Base-by-base conservation (phyloP, 2,329 filamentous ascomycete species). In the Alternaria gansuensis region DNA sequence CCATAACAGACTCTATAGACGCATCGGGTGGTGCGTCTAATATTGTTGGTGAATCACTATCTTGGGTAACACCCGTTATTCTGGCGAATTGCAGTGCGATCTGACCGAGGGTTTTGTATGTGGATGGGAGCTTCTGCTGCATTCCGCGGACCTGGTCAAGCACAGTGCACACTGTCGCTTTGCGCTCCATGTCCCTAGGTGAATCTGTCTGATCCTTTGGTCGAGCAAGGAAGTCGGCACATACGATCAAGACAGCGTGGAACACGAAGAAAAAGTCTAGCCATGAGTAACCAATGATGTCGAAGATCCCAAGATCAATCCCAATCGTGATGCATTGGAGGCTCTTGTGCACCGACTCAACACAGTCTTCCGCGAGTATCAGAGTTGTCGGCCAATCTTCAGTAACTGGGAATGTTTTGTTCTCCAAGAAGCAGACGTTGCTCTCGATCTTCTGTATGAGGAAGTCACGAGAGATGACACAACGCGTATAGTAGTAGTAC, bases 181-280 rank as follows among this genome's bases (percentile, higher is more conserved):
- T 73, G 14, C 71, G 60, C 51, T 68, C 62, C 3, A 44, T 36
- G 50, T 72, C 70, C 37, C 60, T 67, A 3, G 49, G 36, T 7
- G 67, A 66, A 24, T 71, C 67, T 3, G 17, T 40, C 23, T 67
- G 63, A 4, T 54, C 59, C 36, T 53, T 63, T 3, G 69, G 67
- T 14, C 70, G 67, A 3, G 66, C 68, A 28, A 72, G 67, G 26
- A 72, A 72, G 46, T 72, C 69, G 14, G 66, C 64, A 37, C 71
- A 72, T 13, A 71, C 62, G 5, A 73, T 68, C 5, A 73, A 24
- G 2, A 72, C 48, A 1, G 64, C 64, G n/a, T 73, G 68, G 33
- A 68, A 70, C 26, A 73, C 54, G 39, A 71, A 68, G 43, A 68
- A 72, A 4, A 70, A 59, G 44, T 71, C 69, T 3, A 68, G 29